These are phyloP conservation scores for Amanita inopinata DNA, from an alignment of 768 basidiomycete species.

Conservation along the genomic window DNA sequence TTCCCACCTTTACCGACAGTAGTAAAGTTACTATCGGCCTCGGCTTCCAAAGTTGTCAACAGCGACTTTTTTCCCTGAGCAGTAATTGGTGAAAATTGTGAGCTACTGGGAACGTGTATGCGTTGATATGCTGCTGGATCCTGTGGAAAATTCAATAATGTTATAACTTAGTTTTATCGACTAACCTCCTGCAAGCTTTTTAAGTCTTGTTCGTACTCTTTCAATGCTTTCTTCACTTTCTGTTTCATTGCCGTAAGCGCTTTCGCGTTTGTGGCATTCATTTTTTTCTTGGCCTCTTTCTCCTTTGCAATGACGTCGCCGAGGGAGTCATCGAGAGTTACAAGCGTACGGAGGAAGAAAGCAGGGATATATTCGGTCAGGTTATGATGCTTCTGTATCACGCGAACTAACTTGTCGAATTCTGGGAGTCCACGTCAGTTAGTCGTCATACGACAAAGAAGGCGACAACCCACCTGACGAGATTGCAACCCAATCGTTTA, in stretches of 20 bases:
- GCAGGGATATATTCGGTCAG: conserved; percentile 78
- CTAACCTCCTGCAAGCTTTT: conserved; percentile 72
- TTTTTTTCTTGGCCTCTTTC: conserved; percentile 92
- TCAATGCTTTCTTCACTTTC: conserved; percentile 84
- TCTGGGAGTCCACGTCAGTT: conserved; percentile 37
- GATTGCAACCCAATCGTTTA: conserved; percentile 94
- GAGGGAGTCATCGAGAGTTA: conserved; percentile 67
- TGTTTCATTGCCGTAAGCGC: conserved; percentile 98
- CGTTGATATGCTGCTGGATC: conserved; percentile 84
- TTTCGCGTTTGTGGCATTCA: conserved; percentile 89
- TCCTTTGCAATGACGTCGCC: conserved; percentile 70
- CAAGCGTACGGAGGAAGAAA: conserved; percentile 70
- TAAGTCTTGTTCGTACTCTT: conserved; percentile 80
- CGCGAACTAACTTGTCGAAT: conserved; percentile 90
- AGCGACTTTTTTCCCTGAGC: conserved; percentile 28
- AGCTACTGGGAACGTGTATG: conserved; percentile 50
- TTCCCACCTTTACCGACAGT: conserved; percentile 90
- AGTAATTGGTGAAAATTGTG: conserved; percentile 31
- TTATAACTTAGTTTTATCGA: conserved; percentile 6
- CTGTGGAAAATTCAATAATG: conserved; percentile 26
- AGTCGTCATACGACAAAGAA: background rate
- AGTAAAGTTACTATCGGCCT: conserved; percentile 63
- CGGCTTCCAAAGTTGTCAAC: conserved; percentile 25
- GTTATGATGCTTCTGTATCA: conserved; percentile 82
- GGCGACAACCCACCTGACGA: conserved; percentile 56